Evolutionary conservation across 139 green algal genomes (phyloP), one percentile per base, ranked within the genome.

Genomic region (Monoraphidium neglectum): DNA sequence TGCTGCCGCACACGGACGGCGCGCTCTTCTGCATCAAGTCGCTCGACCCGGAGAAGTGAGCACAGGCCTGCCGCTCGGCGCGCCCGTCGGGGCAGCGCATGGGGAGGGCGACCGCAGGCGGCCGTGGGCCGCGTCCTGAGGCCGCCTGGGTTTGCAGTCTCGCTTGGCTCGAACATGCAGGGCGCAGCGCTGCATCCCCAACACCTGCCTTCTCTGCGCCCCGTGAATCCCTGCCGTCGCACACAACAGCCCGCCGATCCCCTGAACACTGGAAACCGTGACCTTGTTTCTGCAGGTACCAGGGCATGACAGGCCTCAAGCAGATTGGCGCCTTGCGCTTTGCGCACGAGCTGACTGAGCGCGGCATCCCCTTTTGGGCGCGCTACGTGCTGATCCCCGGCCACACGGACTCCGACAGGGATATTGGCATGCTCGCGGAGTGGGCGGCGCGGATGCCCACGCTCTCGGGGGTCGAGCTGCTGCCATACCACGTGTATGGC

Each of bases 11-110:
- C 83, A 86, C 85, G 1, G 89, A 94, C 73, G 74, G 88, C 54
- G 89, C 84, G 36, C 80, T 94, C 35, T 87, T 92, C 37, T 94
- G 89, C 82, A 86, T 92, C 76, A 94, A 94, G 62, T 67, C 78
- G 64, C 71, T 90, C 15, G 74, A 87, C 64, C 78, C 77, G 12
- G 57, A 69, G 24, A 84, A 83, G 43, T 51, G 43, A 51, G 43
- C n/a, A n/a, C n/a, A n/a, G n/a, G n/a, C n/a, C n/a, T n/a, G n/a
- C n/a, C n/a, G n/a, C n/a, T n/a, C n/a, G n/a, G n/a, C n/a, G n/a
- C n/a, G n/a, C n/a, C n/a, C n/a, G n/a, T n/a, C n/a, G n/a, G n/a
- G n/a, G n/a, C n/a, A n/a, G n/a, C n/a, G n/a, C n/a, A n/a, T n/a
- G n/a, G n/a, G n/a, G n/a, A n/a, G n/a, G n/a, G n/a, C n/a, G n/a